Evolutionary conservation across 495 filamentous ascomycete genomes (phyloP).

Genomic region (Penicillium lagena): DNA sequence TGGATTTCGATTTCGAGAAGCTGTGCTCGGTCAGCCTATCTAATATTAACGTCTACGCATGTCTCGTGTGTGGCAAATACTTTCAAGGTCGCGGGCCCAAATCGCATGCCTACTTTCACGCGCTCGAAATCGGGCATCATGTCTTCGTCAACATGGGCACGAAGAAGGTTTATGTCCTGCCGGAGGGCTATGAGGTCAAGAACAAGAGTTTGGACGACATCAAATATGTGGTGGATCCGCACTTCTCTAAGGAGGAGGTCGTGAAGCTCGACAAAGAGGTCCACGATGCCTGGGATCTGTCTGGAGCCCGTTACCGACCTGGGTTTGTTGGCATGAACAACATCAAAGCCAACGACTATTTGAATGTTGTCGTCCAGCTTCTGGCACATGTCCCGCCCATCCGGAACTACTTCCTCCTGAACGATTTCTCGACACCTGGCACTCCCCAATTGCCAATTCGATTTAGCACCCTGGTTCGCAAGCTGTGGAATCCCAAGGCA

Average conservation of each 20-base stretch:
- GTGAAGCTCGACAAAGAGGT: conserved; percentile 71
- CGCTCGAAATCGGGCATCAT: conserved; percentile 90
- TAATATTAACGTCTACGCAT: conserved; percentile 98
- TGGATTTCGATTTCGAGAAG: conserved; percentile 98
- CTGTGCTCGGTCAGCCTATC: conserved; percentile 91
- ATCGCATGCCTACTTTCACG: conserved; percentile 95
- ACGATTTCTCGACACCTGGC: conserved; percentile 42
- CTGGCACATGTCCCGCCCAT: conserved; percentile 85
- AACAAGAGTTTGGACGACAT: conserved; percentile 97
- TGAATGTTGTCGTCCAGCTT: conserved; percentile 94
- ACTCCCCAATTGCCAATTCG: conserved; percentile 62
- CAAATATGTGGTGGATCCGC: conserved; percentile 96
- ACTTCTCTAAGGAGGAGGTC: conserved; percentile 72
- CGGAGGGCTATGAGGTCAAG: conserved; percentile 94
- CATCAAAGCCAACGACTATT: conserved; percentile 98
- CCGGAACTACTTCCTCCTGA: conserved; percentile 88
- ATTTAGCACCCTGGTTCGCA: conserved; percentile 84
- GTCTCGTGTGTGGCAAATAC: conserved; percentile 95
- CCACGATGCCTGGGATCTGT: conserved; percentile 69
- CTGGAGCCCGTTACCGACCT: conserved; percentile 77
- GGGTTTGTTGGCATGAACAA: conserved; percentile 99
- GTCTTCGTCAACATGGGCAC: conserved; percentile 96
- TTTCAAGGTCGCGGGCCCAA: conserved; percentile 92
- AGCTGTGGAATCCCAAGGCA: conserved; percentile 96
- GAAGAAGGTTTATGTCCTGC: conserved; percentile 91